Base-by-base conservation (phyloP, 805 yeast genomes). In the Komagataella phaffii region DNA sequence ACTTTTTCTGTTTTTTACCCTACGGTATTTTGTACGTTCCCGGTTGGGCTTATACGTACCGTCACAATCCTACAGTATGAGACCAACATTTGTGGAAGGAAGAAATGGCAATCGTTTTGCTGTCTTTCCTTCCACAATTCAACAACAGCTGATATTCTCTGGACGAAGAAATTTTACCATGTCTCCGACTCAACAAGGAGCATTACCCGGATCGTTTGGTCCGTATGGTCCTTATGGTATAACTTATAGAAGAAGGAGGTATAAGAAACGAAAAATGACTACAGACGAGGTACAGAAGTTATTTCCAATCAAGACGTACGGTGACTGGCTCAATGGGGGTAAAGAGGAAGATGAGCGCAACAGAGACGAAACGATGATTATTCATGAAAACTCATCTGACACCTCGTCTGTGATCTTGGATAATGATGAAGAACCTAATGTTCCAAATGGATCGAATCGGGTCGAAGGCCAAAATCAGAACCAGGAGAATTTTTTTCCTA, bases 271-370 rank as follows among this genome's bases (percentile, higher is more conserved):
- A 61, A 75, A 76, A 58, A 65, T 79, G 46, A 69, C 81, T 1
- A 76, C 70, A 51, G 74, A 70, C 24, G 81, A 82, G 59, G 83
- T 81, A n/a, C 80, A 81, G 46, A 69, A 70, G 23, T 63, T 80
- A 50, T 82, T 82, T 61, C 88, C 88, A 0, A 59, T 67, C 19
- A 73, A 77, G 53, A 72, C 81, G 1, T 82, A 81, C 58, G 63
- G 68, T 48, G 74, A 79, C 51, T 82, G 87, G 87, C 62, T 79
- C 30, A 69, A 74, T 53, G 83, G 82, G 40, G 87, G 85, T 17
- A 72, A 74, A 50, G 83, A 78, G 57, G 69, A 72, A 43, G 79
- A 77, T 56, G 66, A 67, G 14, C 62, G 65, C 36, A 63, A 67
- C 47, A 59, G 80, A 50, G 79, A 70, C 49, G 77, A 60, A 45